Conservation (phyloP, 805 yeast genomes). For the Starmerella apis region DNA sequence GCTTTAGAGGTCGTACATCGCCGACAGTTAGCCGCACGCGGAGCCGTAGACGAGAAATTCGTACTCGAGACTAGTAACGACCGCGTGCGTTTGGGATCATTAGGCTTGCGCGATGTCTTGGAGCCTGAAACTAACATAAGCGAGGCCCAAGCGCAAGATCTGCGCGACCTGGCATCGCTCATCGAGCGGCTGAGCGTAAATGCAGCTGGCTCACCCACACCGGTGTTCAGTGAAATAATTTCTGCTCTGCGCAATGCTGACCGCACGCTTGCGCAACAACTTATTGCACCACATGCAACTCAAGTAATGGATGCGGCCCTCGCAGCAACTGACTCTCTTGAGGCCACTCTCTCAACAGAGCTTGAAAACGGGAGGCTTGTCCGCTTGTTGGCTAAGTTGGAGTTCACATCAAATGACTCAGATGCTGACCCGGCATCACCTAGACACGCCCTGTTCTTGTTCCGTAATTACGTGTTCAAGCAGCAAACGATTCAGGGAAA, state of each 20-base stretch:
- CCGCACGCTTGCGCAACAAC: constrained; percentile 11
- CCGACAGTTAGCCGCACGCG: constrained; percentile 51
- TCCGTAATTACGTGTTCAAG: constrained; percentile 76
- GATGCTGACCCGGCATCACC: constrained; percentile 63
- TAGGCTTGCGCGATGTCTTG: constrained; percentile 63
- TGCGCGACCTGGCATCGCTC: constrained; percentile 47
- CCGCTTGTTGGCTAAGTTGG: constrained; percentile 69
- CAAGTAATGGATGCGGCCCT: constrained; percentile 25
- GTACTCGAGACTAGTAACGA: constrained; percentile 63
- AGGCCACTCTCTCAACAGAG: constrained; percentile 46
- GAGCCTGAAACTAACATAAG: constrained; percentile 25
- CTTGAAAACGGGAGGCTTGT: constrained; percentile 82
- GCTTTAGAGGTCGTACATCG: constrained; percentile 61
- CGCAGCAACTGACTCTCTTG: constrained; percentile 28
- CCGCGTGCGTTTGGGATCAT: constrained; percentile 58
- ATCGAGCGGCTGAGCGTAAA: constrained; percentile 43
- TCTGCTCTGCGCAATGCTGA: constrained; percentile 23
- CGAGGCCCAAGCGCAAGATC: constrained; percentile 45
- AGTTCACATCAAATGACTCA: constrained; percentile 65
- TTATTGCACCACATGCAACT: constrained; percentile 26
- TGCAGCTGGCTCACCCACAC: constrained; percentile 15
- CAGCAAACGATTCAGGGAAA: constrained; percentile 68
- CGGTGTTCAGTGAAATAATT: constrained; percentile 23
- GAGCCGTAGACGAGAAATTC: constrained; percentile 47
- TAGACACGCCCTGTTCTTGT: constrained; percentile 59